phyloP scores from a whole-genome alignment of 2,329 filamentous ascomycete genomes.

The Cephalotrichum gorgonifer region DNA sequence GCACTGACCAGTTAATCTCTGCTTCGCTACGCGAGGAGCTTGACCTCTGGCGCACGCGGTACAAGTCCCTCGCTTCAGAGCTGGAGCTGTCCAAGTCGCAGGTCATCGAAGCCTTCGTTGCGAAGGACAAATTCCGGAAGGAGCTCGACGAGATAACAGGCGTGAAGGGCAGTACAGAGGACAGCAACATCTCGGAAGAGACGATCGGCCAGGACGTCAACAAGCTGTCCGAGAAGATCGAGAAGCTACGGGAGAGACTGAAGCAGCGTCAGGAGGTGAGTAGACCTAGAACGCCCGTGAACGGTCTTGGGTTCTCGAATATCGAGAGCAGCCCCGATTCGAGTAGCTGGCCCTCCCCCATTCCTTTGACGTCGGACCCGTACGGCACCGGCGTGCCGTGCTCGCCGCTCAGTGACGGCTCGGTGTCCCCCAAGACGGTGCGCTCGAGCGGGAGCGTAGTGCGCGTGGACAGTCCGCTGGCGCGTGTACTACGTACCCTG shows the following conservation, averaged over 20 bases:
- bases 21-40: constrained; percentile 49
- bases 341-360: too few relatives aligned
- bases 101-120: constrained; percentile 47
- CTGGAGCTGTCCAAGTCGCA: constrained; percentile 48
- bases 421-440: too few relatives aligned
- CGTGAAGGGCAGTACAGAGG: constrained; percentile 22
- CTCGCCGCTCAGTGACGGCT: too few relatives aligned
- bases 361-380: too few relatives aligned
- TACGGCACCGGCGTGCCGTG: too few relatives aligned
- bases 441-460: too few relatives aligned
- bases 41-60: constrained; percentile 40
- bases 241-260: constrained; percentile 44
- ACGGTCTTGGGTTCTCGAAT: not conserved
- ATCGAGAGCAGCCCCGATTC: not conserved
- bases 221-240: constrained; percentile 41
- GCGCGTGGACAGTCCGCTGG: too few relatives aligned
- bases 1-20: constrained; percentile 47
- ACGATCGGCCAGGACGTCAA: constrained; percentile 23
- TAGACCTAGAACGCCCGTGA: constrained; percentile 5
- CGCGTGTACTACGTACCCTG: too few relatives aligned
- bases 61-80: constrained; percentile 37
- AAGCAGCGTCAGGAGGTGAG: constrained; percentile 51
- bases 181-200: constrained; percentile 21
- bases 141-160: constrained; percentile 34
- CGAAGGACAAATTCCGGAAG: constrained; percentile 49